phyloP scores from a whole-genome alignment of 148 eudicot species.

The Fagopyrum homotropicum region DNA sequence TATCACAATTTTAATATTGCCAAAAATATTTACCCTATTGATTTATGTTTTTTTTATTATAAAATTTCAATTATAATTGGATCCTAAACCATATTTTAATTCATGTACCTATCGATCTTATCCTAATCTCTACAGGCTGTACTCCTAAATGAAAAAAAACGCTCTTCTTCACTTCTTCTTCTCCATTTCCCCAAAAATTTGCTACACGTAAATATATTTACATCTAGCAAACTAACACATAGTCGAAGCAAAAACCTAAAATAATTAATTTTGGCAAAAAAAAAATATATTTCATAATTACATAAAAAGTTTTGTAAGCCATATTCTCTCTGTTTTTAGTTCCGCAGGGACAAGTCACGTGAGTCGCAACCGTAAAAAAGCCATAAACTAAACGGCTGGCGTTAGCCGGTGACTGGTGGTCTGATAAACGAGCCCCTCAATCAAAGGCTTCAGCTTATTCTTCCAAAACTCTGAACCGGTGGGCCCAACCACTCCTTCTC shows the following conservation, averaged over 20 bases:
- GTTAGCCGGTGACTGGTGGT: background rate
- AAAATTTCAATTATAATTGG: too few relatives aligned
- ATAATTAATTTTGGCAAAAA: background rate
- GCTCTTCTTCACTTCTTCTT: too few relatives aligned
- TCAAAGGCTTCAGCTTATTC: conserved; percentile 33
- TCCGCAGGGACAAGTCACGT: background rate
- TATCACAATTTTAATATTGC: too few relatives aligned
- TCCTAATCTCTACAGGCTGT: too few relatives aligned
- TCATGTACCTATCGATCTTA: too few relatives aligned
- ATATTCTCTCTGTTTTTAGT: background rate
- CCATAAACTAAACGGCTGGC: background rate
- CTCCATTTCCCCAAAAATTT: background rate
- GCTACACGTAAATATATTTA: background rate
- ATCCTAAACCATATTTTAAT: too few relatives aligned
- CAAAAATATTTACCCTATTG: too few relatives aligned
- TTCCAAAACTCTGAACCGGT: conserved; percentile 29
- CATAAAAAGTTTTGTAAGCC: background rate
- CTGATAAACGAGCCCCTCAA: conserved; percentile 25
- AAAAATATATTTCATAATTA: background rate
- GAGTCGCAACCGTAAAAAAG: background rate
- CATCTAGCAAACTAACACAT: background rate
- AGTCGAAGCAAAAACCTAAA: too few relatives aligned
- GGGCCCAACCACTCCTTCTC: conserved; percentile 27
- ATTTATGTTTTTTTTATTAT: too few relatives aligned
- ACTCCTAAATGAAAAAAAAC: too few relatives aligned